These are phyloP conservation scores for Acanthochlamys bracteata DNA, from an alignment of 106 monocot genomes.

Conservation along the genomic window DNA sequence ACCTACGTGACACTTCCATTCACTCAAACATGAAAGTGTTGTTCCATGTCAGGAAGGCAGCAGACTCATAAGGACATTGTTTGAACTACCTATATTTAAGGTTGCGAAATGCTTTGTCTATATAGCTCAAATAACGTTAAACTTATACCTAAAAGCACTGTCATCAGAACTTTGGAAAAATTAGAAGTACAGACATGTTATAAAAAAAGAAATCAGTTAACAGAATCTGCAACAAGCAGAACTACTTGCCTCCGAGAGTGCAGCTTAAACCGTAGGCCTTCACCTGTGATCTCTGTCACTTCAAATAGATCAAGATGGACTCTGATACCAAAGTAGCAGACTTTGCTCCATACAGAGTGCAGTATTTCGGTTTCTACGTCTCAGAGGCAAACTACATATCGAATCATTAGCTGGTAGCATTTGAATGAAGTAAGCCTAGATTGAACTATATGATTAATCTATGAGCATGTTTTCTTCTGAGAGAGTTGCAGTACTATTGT, in stretches of 20 bases:
- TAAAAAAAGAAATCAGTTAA: too few species aligned
- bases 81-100: too few species aligned
- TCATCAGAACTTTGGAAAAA: too few species aligned
- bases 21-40: too few species aligned
- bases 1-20: too few species aligned
- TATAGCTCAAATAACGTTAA: too few species aligned
- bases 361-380: neutral
- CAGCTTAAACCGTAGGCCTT: neutral
- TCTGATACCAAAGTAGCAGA: neutral
- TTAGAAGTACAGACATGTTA: too few species aligned
- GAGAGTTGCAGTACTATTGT: neutral
- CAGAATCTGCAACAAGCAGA: neutral
- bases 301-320: constrained; percentile 5
- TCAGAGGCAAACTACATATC: neutral
- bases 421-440: neutral
- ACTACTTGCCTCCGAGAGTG: constrained; percentile 9
- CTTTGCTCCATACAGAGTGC: neutral
- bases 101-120: too few species aligned
- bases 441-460: neutral
- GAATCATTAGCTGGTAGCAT: neutral
- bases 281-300: constrained; percentile 7
- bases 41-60: too few species aligned
- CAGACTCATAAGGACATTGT: too few species aligned
- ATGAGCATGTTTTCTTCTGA: too few species aligned
- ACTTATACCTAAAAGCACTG: too few species aligned